These are phyloP conservation scores for Sugiyamaella castrensis DNA, from an alignment of 1,139 yeast genomes.

Conservation along the genomic window DNA sequence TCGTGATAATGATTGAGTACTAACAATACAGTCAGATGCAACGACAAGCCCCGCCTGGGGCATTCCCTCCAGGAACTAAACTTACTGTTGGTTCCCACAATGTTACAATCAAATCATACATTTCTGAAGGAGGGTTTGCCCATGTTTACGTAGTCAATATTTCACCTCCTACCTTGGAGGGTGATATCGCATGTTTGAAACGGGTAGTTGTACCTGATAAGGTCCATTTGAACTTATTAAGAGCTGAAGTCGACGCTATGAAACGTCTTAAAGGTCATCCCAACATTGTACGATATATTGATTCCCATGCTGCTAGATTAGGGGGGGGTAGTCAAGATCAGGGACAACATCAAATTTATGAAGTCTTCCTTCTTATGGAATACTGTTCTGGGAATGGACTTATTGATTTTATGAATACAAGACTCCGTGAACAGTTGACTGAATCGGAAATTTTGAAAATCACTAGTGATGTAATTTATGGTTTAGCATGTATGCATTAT, in stretches of 20 bases:
- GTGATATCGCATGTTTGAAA: slow-evolving; percentile 56
- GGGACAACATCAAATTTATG: slow-evolving; percentile 47
- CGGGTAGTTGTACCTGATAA: slow-evolving; percentile 76
- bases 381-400: slow-evolving; percentile 78
- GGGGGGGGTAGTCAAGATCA: slow-evolving; percentile 26
- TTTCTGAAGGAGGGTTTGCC: slow-evolving; percentile 77
- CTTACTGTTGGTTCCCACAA: slow-evolving; percentile 66
- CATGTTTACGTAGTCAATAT: slow-evolving; percentile 67
- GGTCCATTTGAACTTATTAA: slow-evolving; percentile 58
- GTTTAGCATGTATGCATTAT: slow-evolving; percentile 86
- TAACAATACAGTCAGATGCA: slow-evolving; percentile 2
- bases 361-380: slow-evolving; percentile 90
- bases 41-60: slow-evolving; percentile 42
- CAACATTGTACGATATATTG: slow-evolving; percentile 83
- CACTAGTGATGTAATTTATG: slow-evolving; percentile 78
- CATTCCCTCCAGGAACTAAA: slow-evolving; percentile 63
- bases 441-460: slow-evolving; percentile 81
- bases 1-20: no score
- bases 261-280: slow-evolving; percentile 69
- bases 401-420: slow-evolving; percentile 91
- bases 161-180: slow-evolving; percentile 42
- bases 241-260: slow-evolving; percentile 85
- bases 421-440: slow-evolving; percentile 73
- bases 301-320: slow-evolving; percentile 87
- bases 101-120: slow-evolving; percentile 54